Conservation (phyloP, 257 asterid species). For the Plectranthus barbatus region DNA sequence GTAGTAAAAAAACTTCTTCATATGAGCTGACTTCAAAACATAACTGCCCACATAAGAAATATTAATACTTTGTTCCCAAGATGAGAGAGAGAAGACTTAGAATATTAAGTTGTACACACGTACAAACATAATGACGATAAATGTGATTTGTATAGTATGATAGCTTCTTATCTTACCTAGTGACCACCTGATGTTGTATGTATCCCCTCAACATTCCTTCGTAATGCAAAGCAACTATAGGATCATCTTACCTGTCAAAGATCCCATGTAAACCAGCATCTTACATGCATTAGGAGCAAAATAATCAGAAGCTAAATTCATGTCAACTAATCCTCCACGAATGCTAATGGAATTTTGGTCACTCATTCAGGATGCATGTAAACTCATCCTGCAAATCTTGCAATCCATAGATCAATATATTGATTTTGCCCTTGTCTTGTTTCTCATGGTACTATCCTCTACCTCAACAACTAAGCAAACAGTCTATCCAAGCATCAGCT, state of each 20-base stretch:
- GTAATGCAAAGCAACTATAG: conserved; percentile 60
- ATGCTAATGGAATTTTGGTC: background rate
- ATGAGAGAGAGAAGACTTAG: background rate
- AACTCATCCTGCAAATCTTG: background rate
- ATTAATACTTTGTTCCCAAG: background rate
- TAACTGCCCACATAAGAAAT: conserved; percentile 37
- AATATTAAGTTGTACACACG: no score
- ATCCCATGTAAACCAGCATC: background rate
- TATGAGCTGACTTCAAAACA: conserved; percentile 51
- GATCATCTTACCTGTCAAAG: conserved; percentile 64
- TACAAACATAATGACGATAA: background rate
- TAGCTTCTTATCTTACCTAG: conserved; percentile 38
- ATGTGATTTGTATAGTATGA: no score
- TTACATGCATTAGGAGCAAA: background rate
- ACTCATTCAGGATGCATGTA: background rate
- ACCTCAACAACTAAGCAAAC: no score
- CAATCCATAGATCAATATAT: no score
- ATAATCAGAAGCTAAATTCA: background rate
- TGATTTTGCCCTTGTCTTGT: background rate
- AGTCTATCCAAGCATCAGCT: background rate
- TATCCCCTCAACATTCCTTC: conserved; percentile 90
- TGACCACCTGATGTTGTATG: conserved; percentile 80
- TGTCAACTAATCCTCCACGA: no score
- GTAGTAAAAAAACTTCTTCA: conserved; percentile 63
- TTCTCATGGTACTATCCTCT: no score